Evolutionary conservation across 495 filamentous ascomycete species (phyloP), one percentile per base, ranked within the genome.

Genomic region (Letharia lupina): DNA sequence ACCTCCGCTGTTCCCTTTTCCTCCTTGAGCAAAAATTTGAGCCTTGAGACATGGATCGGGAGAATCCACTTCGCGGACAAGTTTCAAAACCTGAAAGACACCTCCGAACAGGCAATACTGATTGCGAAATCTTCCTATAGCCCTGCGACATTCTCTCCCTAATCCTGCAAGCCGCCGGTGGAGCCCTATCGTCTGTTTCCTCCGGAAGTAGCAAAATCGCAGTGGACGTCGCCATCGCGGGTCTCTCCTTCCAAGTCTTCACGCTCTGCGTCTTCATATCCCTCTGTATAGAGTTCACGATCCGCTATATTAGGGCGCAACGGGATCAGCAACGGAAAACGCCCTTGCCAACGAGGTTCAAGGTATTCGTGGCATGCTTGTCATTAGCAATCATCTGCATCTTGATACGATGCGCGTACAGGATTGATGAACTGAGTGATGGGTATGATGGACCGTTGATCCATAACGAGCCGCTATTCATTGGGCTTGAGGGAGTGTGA

Each of bases 101-200:
- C 4, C 33, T 31, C 33, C 3, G 7, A 37, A 18, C 16, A 37
- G 33, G 9, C 33, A 57, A 57, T 16, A 5, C 54, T 57, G 54
- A 57, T 33, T 20, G 16, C 8, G 8, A 3, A 1, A 35, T 57
- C 33, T n/a, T 20, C 18, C 6, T 5, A 10, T 23, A 57, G 54
- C 71, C 76, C 33, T 81, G 76, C 72, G 83, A 85, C 64, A 59
- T 84, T 60, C 35, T 79, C 64, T 79, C 77, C 33, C 75, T 86
- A 6, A 62, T 79, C 23, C 73, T 86, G 2, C 84, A 86, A 70
- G 80, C 78, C 2, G 73, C 74, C 18, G 84, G 84, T 39, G 82
- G 83, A 31, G 82, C 77, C 48, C 52, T 80, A 4, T 79, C 77
- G 13, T 74, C 77, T 2, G 41, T 60, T 5, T 69, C 71, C 7